Evolutionary conservation across 2,329 filamentous ascomycete species (phyloP).

Genomic region (Sphaerulina vaccinii): DNA sequence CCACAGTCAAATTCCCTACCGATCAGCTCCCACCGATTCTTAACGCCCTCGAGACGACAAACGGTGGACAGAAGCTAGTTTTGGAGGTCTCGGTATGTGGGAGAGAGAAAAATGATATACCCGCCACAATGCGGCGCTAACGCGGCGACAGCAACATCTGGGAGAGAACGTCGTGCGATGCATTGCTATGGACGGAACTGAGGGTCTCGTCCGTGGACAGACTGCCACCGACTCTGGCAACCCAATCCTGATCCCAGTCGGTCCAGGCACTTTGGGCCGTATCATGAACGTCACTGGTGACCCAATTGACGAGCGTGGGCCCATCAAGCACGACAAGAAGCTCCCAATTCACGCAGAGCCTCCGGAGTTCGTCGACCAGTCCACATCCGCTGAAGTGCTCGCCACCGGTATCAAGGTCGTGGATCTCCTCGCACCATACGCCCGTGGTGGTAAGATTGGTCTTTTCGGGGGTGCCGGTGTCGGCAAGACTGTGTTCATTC

Average conservation of each 20-base stretch:
- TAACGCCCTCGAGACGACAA: conserved; percentile 89
- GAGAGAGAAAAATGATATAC: conserved; percentile 19
- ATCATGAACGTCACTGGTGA: conserved; percentile 99
- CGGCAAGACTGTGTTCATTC: conserved; percentile 99
- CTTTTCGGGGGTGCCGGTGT: conserved; percentile 99
- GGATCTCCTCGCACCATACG: conserved; percentile 96
- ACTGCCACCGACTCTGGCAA: conserved; percentile 83
- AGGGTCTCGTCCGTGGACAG: conserved; percentile 95
- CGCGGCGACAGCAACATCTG: conserved; percentile 79
- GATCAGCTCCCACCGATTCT: conserved; percentile 95
- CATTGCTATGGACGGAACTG: conserved; percentile 99
- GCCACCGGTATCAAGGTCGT: conserved; percentile 99
- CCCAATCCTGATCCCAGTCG: conserved; percentile 96
- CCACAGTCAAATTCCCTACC: conserved; percentile 89
- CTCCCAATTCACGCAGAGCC: conserved; percentile 92
- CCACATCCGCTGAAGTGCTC: conserved; percentile 91
- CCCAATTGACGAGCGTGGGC: conserved; percentile 98
- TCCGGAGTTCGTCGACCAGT: conserved; percentile 90
- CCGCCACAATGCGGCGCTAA: conserved; percentile 29
- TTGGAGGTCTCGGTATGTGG: conserved; percentile 89
- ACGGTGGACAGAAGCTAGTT: conserved; percentile 90
- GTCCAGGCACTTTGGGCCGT: conserved; percentile 88
- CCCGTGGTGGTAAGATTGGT: conserved; percentile 99
- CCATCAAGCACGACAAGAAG: conserved; percentile 88
- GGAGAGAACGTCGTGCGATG: conserved; percentile 98